Evolutionary conservation across 2,329 filamentous ascomycete species (phyloP).

Genomic region (Sporothrix pseudoabietina): DNA sequence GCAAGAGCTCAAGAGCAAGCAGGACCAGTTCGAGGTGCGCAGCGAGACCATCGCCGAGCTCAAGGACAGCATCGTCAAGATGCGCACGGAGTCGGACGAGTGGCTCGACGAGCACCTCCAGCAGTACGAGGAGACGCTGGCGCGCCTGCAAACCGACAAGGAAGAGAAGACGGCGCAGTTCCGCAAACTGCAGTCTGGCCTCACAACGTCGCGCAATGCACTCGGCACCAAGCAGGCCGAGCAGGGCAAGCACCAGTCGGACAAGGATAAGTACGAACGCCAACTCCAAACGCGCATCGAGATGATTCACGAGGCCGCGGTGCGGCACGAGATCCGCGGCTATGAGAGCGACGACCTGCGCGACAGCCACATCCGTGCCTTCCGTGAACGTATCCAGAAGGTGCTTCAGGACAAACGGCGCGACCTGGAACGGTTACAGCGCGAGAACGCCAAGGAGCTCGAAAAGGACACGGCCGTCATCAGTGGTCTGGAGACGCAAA

Average conservation of each 20-base stretch:
- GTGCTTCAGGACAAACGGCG: conserved; percentile 76
- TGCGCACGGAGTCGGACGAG: conserved; percentile 71
- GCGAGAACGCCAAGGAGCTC: conserved; percentile 72
- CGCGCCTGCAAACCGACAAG: conserved; percentile 64
- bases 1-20: conserved; percentile 73
- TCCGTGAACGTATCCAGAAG: conserved; percentile 76
- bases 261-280: conserved; percentile 83
- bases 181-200: conserved; percentile 59
- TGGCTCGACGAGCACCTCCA: conserved; percentile 71
- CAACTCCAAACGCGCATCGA: conserved; percentile 71
- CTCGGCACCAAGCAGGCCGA: conserved; percentile 61
- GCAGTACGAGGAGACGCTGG: conserved; percentile 76
- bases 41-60: conserved; percentile 71
- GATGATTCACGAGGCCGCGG: conserved; percentile 77
- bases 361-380: conserved; percentile 71
- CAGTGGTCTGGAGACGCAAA: conserved; percentile 72
- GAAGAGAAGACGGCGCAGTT: conserved; percentile 66
- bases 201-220: conserved; percentile 49
- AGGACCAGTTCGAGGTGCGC: conserved; percentile 70
- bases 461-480: conserved; percentile 72
- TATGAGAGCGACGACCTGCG: conserved; percentile 74
- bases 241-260: conserved; percentile 77
- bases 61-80: conserved; percentile 70
- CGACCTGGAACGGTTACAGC: conserved; percentile 68
- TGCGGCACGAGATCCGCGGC: conserved; percentile 76